Evolutionary conservation across 108 stramenopile species (phyloP).

Genomic region (Conticribra weissflogii): DNA sequence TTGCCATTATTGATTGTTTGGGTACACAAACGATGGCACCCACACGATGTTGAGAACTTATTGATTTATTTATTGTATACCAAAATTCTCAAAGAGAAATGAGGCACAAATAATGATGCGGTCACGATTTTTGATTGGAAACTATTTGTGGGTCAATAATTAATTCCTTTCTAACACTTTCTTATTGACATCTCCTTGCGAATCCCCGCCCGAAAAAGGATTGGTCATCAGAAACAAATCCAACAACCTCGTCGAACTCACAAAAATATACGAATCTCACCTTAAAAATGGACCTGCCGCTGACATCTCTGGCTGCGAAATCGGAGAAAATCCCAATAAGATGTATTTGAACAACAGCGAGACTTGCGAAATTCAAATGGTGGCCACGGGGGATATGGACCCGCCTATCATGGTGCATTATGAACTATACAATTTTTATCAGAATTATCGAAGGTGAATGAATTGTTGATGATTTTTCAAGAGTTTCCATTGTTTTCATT

Average conservation of each 20-base stretch:
- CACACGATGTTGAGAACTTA: background rate
- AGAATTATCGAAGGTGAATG: constrained; percentile 95
- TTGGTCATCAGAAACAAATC: constrained; percentile 60
- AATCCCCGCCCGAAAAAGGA: constrained; percentile 34
- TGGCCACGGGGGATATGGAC: constrained; percentile 67
- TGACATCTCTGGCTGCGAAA: constrained; percentile 41
- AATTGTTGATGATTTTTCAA: no score
- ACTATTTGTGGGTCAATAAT: no score
- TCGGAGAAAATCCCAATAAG: constrained; percentile 46
- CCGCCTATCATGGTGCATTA: constrained; percentile 96
- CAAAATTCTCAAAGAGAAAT: no score
- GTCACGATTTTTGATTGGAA: no score
- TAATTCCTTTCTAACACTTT: background rate
- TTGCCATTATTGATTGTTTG: background rate
- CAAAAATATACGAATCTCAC: constrained; percentile 59
- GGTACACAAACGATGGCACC: background rate
- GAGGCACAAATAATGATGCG: no score
- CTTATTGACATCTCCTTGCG: background rate
- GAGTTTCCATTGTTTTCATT: no score
- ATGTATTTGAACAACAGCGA: constrained; percentile 44
- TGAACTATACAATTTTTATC: constrained; percentile 96
- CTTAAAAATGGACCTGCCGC: constrained; percentile 30
- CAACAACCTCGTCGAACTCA: constrained; percentile 64
- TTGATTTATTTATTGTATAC: no score
- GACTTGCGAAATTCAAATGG: constrained; percentile 46